phyloP scores from a whole-genome alignment of 306 rosid species.

The Quercus ilex region DNA sequence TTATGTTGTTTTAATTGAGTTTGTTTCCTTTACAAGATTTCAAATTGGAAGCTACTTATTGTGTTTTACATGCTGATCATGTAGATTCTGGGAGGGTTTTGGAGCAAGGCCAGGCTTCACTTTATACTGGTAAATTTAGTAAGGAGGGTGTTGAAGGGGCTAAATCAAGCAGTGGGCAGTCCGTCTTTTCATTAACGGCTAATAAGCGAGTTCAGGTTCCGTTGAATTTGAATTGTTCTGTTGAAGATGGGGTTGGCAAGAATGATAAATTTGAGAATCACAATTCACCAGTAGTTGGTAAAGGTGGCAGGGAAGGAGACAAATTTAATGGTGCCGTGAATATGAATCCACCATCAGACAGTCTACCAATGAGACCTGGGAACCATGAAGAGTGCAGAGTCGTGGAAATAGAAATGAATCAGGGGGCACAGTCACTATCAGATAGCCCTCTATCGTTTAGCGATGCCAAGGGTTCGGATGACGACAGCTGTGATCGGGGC shows the following conservation, averaged over 20 bases:
- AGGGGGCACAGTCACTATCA: constrained; percentile 37
- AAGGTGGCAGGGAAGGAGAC: constrained; percentile 13
- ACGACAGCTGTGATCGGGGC: constrained; percentile 45
- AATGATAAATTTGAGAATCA: constrained; percentile 22
- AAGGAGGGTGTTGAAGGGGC: constrained; percentile 9
- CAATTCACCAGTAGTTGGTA: constrained; percentile 12
- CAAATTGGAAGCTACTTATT: not conserved
- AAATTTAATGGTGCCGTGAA: not conserved
- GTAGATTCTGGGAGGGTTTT: constrained; percentile 41
- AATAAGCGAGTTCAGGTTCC: constrained; percentile 12
- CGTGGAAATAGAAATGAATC: constrained; percentile 48
- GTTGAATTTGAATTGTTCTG: constrained; percentile 1
- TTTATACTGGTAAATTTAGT: constrained; percentile 8
- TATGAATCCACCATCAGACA: constrained; percentile 12
- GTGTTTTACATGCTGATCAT: not conserved
- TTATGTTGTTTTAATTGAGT: not conserved
- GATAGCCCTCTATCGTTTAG: constrained; percentile 67
- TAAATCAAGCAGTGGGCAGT: constrained; percentile 20
- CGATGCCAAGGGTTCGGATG: constrained; percentile 67
- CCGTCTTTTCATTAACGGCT: constrained; percentile 5
- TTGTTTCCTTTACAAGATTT: not conserved
- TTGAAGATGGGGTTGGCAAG: constrained; percentile 26
- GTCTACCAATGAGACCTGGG: constrained; percentile 24
- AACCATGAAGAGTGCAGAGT: constrained; percentile 14
- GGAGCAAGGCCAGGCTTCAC: constrained; percentile 27